A percentile compares a stretch with the other conserved stretches of the same genome.
Evolutionary conservation across 371 early-diverging fungal species (phyloP).

Genomic region (Mucor sp.): DNA sequence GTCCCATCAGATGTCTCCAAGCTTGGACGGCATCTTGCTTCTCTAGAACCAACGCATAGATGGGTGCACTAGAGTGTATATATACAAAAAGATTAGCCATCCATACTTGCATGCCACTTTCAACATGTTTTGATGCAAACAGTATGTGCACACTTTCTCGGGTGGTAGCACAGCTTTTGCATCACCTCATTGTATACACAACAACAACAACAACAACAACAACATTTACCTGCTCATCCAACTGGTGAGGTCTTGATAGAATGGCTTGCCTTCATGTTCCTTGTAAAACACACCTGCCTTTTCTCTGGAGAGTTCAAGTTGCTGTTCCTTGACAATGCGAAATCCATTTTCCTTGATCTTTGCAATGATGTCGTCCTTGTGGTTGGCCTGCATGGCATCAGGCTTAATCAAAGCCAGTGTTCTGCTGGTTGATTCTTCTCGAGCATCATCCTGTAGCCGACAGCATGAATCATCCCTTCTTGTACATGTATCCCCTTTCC

Average conservation of each 20-base stretch:
- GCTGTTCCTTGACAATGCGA: conserved; percentile 56
- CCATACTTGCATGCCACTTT: not conserved
- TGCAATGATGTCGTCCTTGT: conserved; percentile 61
- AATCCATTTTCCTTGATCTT: conserved; percentile 61
- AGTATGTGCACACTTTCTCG: not conserved
- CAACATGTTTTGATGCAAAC: not conserved
- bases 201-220: no score
- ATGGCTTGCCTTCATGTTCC: conserved; percentile 71
- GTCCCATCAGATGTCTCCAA: conserved; percentile 79
- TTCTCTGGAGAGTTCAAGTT: conserved; percentile 53
- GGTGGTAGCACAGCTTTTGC: conserved; percentile 6
- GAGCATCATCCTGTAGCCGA: not conserved
- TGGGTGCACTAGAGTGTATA: conserved; percentile 55
- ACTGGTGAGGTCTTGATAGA: conserved; percentile 63
- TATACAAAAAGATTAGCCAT: not conserved
- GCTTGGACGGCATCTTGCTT: conserved; percentile 63
- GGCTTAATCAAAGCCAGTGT: conserved; percentile 43
- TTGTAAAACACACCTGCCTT: conserved; percentile 67
- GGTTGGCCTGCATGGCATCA: conserved; percentile 34
- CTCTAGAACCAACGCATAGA: conserved; percentile 67
- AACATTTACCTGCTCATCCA: conserved; percentile 74
- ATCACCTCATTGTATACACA: conserved; percentile 6
- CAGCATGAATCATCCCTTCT: not conserved
- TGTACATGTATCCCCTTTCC: not conserved
- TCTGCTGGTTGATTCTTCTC: not conserved